Base-by-base conservation (phyloP, 441 rosid species). In the Erodium moschatum region DNA sequence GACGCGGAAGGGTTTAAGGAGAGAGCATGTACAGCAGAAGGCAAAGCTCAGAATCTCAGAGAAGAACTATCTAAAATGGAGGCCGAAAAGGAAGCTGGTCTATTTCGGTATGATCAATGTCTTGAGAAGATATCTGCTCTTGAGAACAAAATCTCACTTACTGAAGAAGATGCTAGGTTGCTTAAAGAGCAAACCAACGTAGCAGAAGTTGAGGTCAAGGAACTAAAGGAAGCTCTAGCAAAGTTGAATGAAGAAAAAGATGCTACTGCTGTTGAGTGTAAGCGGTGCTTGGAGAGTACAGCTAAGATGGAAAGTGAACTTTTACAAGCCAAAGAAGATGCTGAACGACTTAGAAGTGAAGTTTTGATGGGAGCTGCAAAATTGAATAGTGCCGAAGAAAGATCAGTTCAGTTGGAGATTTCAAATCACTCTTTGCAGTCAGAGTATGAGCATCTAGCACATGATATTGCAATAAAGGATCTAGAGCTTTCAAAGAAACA, bases 391-490 rank as follows among this genome's bases (percentile, higher is more conserved):
- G 77, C 76, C 66, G 97, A 90, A 80, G 95, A 87, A 65, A 85
- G 81, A 1, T 74, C 81, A 62, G 65, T 67, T 76, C 67, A 81
- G 68, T 78, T 90, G 76, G 92, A 87, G 79, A 84, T 74, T 44
- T 83, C 85, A 61, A 87, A 92, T 80, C 85, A 84, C 60, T 82
- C 79, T 75, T 79, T 95, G 67, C 87, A 81, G 73, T 72, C 71
- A 19, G 88, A 89, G 78, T 90, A 93, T 40, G 90, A 86, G 2
- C 71, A 70, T 79, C 77, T 92, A 73, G 79, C 71, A 6, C 75
- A 77, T 68, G 85, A 74, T 78, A 85, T 92, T 78, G 83, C 86
- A 67, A 67, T 66, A 67, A 92, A 90, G 75, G 97, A 95, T 82
- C 82, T 78, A 75, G 85, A 92, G 81, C 92, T 91, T 54, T 74